Base-by-base conservation (phyloP, 2,329 filamentous ascomycete species). In the Aspergillus sp. region DNA sequence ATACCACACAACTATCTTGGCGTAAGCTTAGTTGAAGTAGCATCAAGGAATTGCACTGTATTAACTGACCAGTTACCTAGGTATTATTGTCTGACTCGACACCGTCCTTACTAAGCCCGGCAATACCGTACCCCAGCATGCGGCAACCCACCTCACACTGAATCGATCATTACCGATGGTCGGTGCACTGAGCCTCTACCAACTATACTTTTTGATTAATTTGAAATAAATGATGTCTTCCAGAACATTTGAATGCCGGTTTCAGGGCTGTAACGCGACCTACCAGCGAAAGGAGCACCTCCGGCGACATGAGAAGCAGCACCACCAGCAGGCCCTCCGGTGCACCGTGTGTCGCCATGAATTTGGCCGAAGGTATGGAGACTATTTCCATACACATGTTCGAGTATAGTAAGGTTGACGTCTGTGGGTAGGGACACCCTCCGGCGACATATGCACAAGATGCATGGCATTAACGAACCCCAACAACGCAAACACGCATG, bases 221-320 rank as follows among this genome's bases (percentile, higher is more conserved):
- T 15, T 21, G 40, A 11, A 11, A 17, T n/a, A 11, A n/a, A 17
- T n/a, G 7, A 41, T 43, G 40, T 9, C 40, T 17, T 11, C 40
- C 9, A 9, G n/a, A 9, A 17, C 15, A 19, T 59, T 55, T 17
- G 35, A 19, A 21, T 66, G 64, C 23, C 19, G 27, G 8, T 61
- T 61, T 52, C 56, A 61, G 23, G 55, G 58, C 7, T 68, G 67
- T 49, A 61, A 47, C 17, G 63, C 63, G 2, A 65, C 55, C 6
- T 70, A 70, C 25, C 62, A 45, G 41, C 67, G 65, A 6, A 70
- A 63, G 51, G 64, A 67, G 50, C 68, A 71, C 43, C 49, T 70
- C 3, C 55, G 40, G 6, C 66, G 68, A 23, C 68, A 71, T 44
- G 44, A 59, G 48, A 37, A 39, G 25, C 58, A 62, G 52, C 67